Evolutionary conservation across 176 grass and related monocot species (phyloP).

Genomic region (Bothriochloa decipiens): DNA sequence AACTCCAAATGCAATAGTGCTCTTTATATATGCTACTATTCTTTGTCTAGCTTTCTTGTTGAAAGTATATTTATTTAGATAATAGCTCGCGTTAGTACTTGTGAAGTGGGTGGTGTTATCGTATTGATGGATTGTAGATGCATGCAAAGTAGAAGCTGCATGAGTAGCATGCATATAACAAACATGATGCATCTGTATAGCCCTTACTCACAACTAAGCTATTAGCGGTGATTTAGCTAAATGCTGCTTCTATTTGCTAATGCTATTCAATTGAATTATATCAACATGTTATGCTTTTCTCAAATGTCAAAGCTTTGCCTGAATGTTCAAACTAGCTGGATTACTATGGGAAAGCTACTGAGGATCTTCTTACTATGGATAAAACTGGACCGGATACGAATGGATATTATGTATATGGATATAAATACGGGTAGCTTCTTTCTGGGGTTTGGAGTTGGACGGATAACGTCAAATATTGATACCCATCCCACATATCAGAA

Average conservation of each 20-base stretch:
- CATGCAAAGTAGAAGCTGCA: not conserved
- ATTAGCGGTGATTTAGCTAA: slow-evolving; percentile 22
- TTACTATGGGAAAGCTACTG: not conserved
- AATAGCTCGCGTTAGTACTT: not conserved
- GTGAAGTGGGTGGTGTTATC: not conserved
- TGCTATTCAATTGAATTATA: not conserved
- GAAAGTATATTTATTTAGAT: not conserved
- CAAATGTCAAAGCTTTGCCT: not conserved
- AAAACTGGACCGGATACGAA: not conserved
- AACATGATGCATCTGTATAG: slow-evolving; percentile 1
- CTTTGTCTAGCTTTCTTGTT: not conserved
- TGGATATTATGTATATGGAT: not conserved
- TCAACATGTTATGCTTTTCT: not conserved
- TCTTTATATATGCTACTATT: not conserved
- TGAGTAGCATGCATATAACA: not conserved
- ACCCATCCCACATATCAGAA: not conserved
- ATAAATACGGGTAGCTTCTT: not conserved
- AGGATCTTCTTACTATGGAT: not conserved
- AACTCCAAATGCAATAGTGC: not conserved
- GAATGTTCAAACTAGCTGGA: slow-evolving; percentile 6
- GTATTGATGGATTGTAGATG: slow-evolving; percentile 11
- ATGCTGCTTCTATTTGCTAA: not conserved
- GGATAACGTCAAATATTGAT: too few relatives aligned
- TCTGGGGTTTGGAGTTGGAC: too few relatives aligned
- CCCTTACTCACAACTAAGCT: not conserved